These are phyloP conservation scores for Quercus mongolica DNA, from an alignment of 306 rosid species.

Conservation along the genomic window DNA sequence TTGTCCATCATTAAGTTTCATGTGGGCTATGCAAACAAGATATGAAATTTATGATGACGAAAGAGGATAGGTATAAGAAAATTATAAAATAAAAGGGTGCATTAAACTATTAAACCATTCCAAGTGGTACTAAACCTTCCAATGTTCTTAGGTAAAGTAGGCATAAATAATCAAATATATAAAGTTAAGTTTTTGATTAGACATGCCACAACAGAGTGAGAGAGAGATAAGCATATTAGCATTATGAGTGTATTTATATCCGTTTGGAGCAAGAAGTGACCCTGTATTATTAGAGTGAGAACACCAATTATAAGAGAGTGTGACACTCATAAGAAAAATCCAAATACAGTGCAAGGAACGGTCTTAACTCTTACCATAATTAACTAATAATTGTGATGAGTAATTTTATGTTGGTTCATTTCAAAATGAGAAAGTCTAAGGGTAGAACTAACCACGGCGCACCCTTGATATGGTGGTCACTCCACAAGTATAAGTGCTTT, in stretches of 20 bases:
- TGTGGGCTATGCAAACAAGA: conserved; percentile 32
- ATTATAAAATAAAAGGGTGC: conserved; percentile 12
- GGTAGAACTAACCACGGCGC: too few species aligned
- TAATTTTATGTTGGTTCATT: too few species aligned
- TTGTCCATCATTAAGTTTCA: conserved; percentile 41
- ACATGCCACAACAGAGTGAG: conserved; percentile 25
- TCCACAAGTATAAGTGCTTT: too few species aligned
- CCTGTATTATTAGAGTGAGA: too few species aligned
- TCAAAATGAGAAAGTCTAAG: too few species aligned
- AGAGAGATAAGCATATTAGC: neutral
- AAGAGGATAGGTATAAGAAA: conserved; percentile 21
- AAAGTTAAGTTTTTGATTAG: conserved; percentile 22
- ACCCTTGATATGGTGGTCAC: accelerated
- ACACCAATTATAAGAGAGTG: too few species aligned
- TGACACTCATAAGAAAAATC: too few species aligned
- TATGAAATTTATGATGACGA: conserved; percentile 39
- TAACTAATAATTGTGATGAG: too few species aligned
- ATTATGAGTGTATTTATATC: neutral
- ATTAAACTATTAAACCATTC: conserved; percentile 9
- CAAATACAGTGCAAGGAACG: too few species aligned
- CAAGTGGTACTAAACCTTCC: conserved; percentile 33
- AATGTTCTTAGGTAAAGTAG: conserved; percentile 49
- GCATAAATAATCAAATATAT: conserved; percentile 25
- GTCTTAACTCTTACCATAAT: too few species aligned
- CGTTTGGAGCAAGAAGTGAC: neutral